phyloP scores from a whole-genome alignment of 805 yeast species.

The Brettanomyces bruxellensis region DNA sequence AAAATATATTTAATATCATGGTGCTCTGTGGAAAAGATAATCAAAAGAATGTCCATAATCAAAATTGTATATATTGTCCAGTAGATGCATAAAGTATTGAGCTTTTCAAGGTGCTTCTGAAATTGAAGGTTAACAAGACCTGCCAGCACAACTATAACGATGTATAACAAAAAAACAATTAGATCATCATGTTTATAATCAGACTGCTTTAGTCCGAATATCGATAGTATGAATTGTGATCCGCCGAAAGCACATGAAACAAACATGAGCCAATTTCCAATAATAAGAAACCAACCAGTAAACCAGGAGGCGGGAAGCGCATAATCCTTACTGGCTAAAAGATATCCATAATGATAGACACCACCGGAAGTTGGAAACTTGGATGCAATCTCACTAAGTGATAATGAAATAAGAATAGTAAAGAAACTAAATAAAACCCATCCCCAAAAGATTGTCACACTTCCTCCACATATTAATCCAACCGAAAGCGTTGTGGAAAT shows the following conservation, averaged over 20 bases:
- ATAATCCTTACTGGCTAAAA: constrained; percentile 49
- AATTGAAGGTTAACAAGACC: constrained; percentile 57
- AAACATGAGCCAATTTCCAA: constrained; percentile 75
- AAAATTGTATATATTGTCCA: constrained; percentile 70
- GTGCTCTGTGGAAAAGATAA: constrained; percentile 49
- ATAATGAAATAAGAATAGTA: constrained; percentile 55
- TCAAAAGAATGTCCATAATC: constrained; percentile 53
- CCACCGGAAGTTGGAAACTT: constrained; percentile 73
- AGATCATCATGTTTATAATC: constrained; percentile 50
- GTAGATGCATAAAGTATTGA: constrained; percentile 59
- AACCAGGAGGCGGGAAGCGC: constrained; percentile 62
- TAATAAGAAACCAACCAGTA: constrained; percentile 65
- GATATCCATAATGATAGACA: constrained; percentile 69
- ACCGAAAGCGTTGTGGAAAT: constrained; percentile 66
- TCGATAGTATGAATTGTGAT: constrained; percentile 60
- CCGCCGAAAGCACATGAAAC: constrained; percentile 70
- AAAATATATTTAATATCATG: constrained; percentile 52
- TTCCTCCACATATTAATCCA: constrained; percentile 68
- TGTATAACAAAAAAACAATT: constrained; percentile 48
- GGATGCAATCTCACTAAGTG: constrained; percentile 69
- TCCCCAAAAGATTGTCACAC: constrained; percentile 67
- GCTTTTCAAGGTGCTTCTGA: constrained; percentile 49
- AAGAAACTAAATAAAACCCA: constrained; percentile 59
- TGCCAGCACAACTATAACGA: constrained; percentile 45
- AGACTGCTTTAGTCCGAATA: constrained; percentile 52